Evolutionary conservation across 768 basidiomycete genomes (phyloP).

Genomic region (Chalciporus sphaerocephalus): DNA sequence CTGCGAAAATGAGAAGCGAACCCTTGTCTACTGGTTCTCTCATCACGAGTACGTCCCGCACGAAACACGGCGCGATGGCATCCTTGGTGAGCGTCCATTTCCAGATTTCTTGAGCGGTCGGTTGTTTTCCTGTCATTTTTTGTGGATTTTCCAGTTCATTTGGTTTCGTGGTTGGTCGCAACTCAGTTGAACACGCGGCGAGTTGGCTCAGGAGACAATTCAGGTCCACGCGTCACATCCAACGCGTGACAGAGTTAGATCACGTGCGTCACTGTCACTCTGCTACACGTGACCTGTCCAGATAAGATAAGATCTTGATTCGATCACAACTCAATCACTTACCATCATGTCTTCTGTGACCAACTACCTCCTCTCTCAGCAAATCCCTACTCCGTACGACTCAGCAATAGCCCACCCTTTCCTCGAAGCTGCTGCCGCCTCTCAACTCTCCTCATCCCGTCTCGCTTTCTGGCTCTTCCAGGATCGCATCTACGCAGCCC

Average conservation of each 20-base stretch:
- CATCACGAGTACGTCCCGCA: slow-evolving; percentile 50
- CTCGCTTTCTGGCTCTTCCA: slow-evolving; percentile 67
- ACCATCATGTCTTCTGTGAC: slow-evolving; percentile 12
- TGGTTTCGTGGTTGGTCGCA: too few species aligned
- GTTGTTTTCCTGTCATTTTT: not conserved
- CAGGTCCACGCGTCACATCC: not conserved
- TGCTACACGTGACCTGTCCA: too few species aligned
- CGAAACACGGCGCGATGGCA: slow-evolving; percentile 52
- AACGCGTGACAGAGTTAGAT: not conserved
- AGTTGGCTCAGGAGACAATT: not conserved
- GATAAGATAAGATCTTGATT: too few species aligned
- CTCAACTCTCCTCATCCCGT: slow-evolving; percentile 42
- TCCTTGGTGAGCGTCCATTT: slow-evolving; percentile 56
- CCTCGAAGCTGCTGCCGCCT: slow-evolving; percentile 52
- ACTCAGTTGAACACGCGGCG: too few species aligned
- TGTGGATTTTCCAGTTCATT: not conserved
- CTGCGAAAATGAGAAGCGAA: not conserved
- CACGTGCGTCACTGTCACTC: not conserved
- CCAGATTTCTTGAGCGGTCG: slow-evolving; percentile 25
- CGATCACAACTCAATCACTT: too few species aligned
- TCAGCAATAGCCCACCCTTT: slow-evolving; percentile 55
- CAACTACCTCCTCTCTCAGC: slow-evolving; percentile 35
- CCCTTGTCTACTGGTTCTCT: slow-evolving; percentile 34
- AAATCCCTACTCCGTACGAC: slow-evolving; percentile 37
- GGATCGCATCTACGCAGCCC: slow-evolving; percentile 69